Evolutionary conservation across 768 basidiomycete genomes (phyloP).

Genomic region (Leucosporidium scottii): DNA sequence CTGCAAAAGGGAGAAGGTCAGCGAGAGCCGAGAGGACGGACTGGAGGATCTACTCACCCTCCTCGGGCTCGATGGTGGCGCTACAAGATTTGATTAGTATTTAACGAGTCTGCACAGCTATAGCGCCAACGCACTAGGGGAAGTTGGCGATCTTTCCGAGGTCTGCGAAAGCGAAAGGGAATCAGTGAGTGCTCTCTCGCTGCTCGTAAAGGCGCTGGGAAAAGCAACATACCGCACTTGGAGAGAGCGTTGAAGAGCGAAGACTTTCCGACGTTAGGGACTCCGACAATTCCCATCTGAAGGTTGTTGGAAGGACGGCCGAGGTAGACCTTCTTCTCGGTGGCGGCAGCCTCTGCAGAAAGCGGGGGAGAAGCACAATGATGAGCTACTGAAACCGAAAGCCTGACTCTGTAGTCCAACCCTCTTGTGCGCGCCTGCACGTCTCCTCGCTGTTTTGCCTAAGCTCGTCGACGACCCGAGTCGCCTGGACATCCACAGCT

Average conservation of each 20-base stretch:
- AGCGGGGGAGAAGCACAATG: background rate
- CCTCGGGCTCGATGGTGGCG: conserved; percentile 32
- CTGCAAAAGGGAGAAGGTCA: conserved; percentile 41
- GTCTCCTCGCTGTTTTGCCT: background rate
- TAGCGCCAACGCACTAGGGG: conserved; percentile 54
- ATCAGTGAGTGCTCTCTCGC: background rate
- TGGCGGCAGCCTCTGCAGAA: conserved; percentile 50
- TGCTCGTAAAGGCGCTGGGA: background rate
- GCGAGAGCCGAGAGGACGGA: conserved; percentile 2
- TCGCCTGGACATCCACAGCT: too few relatives aligned
- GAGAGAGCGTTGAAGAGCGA: conserved; percentile 99
- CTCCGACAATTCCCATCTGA: conserved; percentile 73
- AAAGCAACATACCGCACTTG: conserved; percentile 59
- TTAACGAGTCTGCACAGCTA: conserved; percentile 38
- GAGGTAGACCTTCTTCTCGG: conserved; percentile 77
- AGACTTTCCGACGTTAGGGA: conserved; percentile 94
- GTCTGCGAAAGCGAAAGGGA: conserved; percentile 7
- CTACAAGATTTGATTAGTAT: background rate
- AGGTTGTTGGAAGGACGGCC: conserved; percentile 94
- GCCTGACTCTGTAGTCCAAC: background rate
- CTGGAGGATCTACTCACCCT: background rate
- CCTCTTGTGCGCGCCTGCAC: background rate
- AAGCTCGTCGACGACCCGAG: background rate
- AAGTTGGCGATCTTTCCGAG: conserved; percentile 64
- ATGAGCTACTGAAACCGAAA: background rate